phyloP scores from a whole-genome alignment of 805 yeast species.

The Danielia reshetovae region DNA sequence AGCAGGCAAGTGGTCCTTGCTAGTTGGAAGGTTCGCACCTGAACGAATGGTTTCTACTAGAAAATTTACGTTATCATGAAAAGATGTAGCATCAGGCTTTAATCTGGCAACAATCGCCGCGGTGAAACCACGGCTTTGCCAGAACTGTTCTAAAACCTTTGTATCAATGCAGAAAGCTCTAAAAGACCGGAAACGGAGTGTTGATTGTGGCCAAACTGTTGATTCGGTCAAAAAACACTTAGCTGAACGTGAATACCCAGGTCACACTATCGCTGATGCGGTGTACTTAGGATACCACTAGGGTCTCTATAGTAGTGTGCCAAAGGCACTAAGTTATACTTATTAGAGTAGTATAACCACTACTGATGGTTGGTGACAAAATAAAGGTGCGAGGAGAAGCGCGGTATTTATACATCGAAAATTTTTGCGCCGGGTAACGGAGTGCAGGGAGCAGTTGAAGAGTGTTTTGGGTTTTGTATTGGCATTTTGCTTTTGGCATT shows the following conservation, averaged over 20 bases:
- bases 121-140: conserved; percentile 20
- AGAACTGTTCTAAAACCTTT: conserved; percentile 30
- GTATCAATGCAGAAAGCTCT: conserved; percentile 45
- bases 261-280: conserved; percentile 41
- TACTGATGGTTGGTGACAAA: conserved; percentile 55
- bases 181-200: conserved; percentile 75
- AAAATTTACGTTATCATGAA: too few species aligned
- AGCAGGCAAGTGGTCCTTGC: neutral
- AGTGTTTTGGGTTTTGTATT: too few species aligned
- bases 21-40: too few species aligned
- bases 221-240: conserved; percentile 67
- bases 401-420: conserved; percentile 9
- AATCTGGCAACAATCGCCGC: conserved; percentile 36
- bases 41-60: neutral
- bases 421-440: conserved; percentile 15
- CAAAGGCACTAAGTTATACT: conserved; percentile 52
- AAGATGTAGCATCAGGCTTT: conserved; percentile 51
- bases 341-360: conserved; percentile 72
- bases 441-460: too few species aligned
- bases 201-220: conserved; percentile 70
- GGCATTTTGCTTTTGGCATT: too few species aligned
- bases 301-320: conserved; percentile 40
- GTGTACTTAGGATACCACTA: conserved; percentile 34
- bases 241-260: conserved; percentile 52
- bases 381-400: conserved; percentile 11